Evolutionary conservation across 2,329 filamentous ascomycete species (phyloP), one percentile per base, ranked within the genome.

Genomic region (Lomentospora prolificans): DNA sequence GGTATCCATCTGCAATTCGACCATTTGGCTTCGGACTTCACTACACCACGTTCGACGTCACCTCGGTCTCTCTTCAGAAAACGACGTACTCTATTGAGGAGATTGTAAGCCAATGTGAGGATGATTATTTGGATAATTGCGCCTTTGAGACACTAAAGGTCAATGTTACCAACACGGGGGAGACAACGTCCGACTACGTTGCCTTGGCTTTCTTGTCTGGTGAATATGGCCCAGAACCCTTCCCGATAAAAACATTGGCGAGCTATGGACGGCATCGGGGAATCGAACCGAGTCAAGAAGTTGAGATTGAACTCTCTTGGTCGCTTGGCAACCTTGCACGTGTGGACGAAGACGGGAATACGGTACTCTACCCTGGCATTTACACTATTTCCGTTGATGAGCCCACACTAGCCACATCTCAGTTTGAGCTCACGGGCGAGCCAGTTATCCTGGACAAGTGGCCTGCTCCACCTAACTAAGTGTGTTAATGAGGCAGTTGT

Each of bases 11-110:
- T 30, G 67, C 67, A 17, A 70, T 80, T 3, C 72, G 75, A 53
- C 72, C 73, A 0, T 84, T 82, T 55, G 80, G 80, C 0, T 72
- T 72, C 57, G 81, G 80, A 0, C 61, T 82, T 57, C 79, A 82
- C 62, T 84, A 83, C 66, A 84, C 80, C 3, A 77, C 66, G 31
- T 83, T 84, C 60, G 58, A 61, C 14, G 62, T 66, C 6, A 33
- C 39, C 5, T 57, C 62, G 28, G 7, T 57, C 60, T 3, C 59
- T 50, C 22, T 53, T 59, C 8, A 9, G 24, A 31, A 36, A 24
- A 22, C 22, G 25, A 31, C 50, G 10, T 50, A 48, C 36, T 41
- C 51, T 53, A 76, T 75, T 58, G 58, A 71, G 1, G 60, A 65
- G 6, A 63, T 77, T 3, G 56, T 71, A 3, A 59, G 62, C 4